phyloP scores from a whole-genome alignment of 495 filamentous ascomycete species.

The Arthonia radiata region DNA sequence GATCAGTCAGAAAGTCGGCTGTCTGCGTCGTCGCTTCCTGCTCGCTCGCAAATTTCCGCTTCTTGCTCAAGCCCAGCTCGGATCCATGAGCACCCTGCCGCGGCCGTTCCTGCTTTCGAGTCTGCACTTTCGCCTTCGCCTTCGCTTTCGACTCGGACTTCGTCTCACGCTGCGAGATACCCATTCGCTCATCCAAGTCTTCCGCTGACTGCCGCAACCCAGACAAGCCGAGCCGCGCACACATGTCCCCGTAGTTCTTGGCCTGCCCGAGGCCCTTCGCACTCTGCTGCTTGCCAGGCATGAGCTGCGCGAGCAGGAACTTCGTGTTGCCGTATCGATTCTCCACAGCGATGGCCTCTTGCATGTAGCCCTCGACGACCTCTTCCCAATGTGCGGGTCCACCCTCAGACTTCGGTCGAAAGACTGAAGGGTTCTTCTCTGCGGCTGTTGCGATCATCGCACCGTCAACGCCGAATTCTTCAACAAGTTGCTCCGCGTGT shows the following conservation, averaged over 20 bases:
- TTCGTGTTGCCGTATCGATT: conserved; percentile 85
- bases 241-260: conserved; percentile 40
- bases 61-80: too few relatives aligned
- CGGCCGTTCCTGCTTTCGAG: too few relatives aligned
- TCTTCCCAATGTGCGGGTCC: conserved; percentile 45
- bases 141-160: conserved; percentile 29
- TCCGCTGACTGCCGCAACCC: conserved; percentile 30
- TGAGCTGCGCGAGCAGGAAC: conserved; percentile 57
- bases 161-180: conserved; percentile 25
- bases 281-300: conserved; percentile 47
- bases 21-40: too few relatives aligned
- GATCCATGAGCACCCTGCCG: too few relatives aligned
- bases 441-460: conserved; percentile 92
- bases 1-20: too few relatives aligned
- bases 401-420: conserved; percentile 37
- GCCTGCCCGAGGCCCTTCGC: conserved; percentile 27
- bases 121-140: conserved; percentile 23
- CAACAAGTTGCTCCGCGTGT: conserved; percentile 37
- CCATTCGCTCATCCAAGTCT: conserved; percentile 37
- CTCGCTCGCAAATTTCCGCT: too few relatives aligned
- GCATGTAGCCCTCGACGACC: conserved; percentile 48
- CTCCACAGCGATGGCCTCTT: conserved; percentile 42
- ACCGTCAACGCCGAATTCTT: conserved; percentile 63
- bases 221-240: conserved; percentile 30
- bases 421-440: conserved; percentile 69